Evolutionary conservation across 1,284 basidiomycete species (phyloP).

Genomic region (Trichosporon coremiiforme): DNA sequence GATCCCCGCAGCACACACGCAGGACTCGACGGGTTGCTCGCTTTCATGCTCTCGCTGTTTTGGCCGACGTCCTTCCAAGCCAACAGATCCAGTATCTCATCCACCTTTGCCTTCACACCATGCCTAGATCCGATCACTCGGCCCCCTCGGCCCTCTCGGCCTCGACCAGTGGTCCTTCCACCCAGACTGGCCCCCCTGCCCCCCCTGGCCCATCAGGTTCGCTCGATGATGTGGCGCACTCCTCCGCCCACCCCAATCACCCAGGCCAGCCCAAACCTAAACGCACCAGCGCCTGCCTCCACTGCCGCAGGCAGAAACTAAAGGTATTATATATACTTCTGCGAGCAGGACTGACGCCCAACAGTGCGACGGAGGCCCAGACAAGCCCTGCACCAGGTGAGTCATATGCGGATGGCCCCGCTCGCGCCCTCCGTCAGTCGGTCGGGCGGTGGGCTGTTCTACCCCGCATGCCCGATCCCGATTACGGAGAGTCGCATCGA

Average conservation of each 20-base stretch:
- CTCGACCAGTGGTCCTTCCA: background rate
- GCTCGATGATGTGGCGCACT: background rate
- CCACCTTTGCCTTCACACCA: background rate
- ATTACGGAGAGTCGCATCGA: too few relatives aligned
- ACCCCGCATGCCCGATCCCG: background rate
- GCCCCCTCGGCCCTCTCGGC: background rate
- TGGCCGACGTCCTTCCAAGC: background rate
- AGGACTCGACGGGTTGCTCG: too few relatives aligned
- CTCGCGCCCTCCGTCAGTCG: too few relatives aligned
- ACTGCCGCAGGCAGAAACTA: conserved; percentile 33
- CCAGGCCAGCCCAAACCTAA: conserved; percentile 15
- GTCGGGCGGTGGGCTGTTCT: background rate
- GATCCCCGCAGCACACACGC: background rate
- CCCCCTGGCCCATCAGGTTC: background rate
- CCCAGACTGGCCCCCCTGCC: background rate
- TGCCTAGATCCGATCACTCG: conserved; percentile 17
- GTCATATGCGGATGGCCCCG: background rate
- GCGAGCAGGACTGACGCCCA: conserved; percentile 6
- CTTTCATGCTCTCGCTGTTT: background rate
- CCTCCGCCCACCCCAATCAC: background rate
- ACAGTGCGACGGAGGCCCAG: conserved; percentile 28
- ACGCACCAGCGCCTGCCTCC: conserved; percentile 30
- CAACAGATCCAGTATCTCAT: background rate
- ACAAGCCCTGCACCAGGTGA: conserved; percentile 27
- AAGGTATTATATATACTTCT: conserved; percentile 21